These are phyloP conservation scores for Barnettozyma sucrosica DNA, from an alignment of 805 yeast genomes.

Conservation along the genomic window DNA sequence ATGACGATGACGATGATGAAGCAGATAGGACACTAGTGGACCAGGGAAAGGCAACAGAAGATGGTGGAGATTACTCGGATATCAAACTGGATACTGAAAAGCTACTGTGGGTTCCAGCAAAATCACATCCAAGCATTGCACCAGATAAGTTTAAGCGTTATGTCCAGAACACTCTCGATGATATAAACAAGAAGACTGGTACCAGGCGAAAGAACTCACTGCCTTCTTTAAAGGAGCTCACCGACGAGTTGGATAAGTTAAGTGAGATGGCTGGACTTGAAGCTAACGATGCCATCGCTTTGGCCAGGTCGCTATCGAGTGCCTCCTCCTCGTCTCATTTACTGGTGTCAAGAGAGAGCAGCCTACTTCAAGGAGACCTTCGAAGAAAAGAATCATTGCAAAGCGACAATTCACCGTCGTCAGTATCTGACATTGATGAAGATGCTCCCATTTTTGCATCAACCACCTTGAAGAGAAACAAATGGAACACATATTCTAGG, in stretches of 20 bases:
- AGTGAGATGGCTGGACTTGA: slow-evolving; percentile 74
- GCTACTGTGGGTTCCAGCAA: slow-evolving; percentile 93
- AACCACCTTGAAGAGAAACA: slow-evolving; percentile 36
- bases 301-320: slow-evolving; percentile 74
- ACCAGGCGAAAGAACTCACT: slow-evolving; percentile 25
- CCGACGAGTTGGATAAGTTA: slow-evolving; percentile 68
- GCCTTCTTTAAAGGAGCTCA: slow-evolving; percentile 66
- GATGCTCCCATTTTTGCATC: slow-evolving; percentile 21
- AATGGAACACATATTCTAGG: slow-evolving; percentile 46
- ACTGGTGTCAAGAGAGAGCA: slow-evolving; percentile 9
- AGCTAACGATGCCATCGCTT: slow-evolving; percentile 73
- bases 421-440: slow-evolving; percentile 18
- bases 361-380: slow-evolving; percentile 2
- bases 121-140: slow-evolving; percentile 88
- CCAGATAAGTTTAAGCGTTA: slow-evolving; percentile 78
- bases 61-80: slow-evolving; percentile 9
- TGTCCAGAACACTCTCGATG: slow-evolving; percentile 41
- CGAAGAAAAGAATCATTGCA: slow-evolving; percentile 1
- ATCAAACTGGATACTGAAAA: slow-evolving; percentile 35
- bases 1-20: slow-evolving; percentile 5
- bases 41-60: neutral
- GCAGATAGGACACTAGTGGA: slow-evolving; percentile 13
- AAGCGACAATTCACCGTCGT: neutral
- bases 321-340: slow-evolving; percentile 48
- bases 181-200: slow-evolving; percentile 17